These are phyloP conservation scores for Cladosporium sp. DNA, from an alignment of 2,329 filamentous ascomycete genomes.

Conservation along the genomic window DNA sequence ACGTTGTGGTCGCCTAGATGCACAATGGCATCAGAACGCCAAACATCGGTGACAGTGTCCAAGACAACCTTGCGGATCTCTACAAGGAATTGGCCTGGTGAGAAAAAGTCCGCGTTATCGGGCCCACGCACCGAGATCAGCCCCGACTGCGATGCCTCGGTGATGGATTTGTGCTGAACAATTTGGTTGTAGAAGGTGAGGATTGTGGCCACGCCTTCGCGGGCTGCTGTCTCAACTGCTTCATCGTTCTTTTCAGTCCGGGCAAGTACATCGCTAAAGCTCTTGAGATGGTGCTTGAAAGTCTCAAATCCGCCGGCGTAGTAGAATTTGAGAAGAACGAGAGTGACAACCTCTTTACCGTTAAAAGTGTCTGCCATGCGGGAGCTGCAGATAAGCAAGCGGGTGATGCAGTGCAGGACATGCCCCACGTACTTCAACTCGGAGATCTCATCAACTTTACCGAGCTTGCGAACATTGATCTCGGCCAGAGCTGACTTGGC, in stretches of 20 bases:
- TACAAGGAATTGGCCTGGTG: conserved; percentile 71
- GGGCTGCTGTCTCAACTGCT: conserved; percentile 12
- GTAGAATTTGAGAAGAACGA: conserved; percentile 83
- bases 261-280: conserved; percentile 25
- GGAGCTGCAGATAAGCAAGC: conserved; percentile 23
- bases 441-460: conserved; percentile 18
- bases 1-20: conserved; percentile 72
- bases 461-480: conserved; percentile 23
- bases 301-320: conserved; percentile 69
- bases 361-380: conserved; percentile 23
- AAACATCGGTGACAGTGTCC: conserved; percentile 70
- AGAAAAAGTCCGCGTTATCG: conserved; percentile 55
- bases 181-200: conserved; percentile 75
- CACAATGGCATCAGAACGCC: conserved; percentile 80
- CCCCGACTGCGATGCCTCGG: conserved; percentile 67
- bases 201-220: conserved; percentile 65
- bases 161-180: conserved; percentile 70
- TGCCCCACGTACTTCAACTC: conserved; percentile 22
- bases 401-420: conserved; percentile 20
- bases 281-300: conserved; percentile 51
- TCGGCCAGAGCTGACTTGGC: conserved; percentile 45
- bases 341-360: conserved; percentile 47
- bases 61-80: conserved; percentile 78
- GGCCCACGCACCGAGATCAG: conserved; percentile 42
- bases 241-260: conserved; percentile 38